phyloP scores from a whole-genome alignment of 2,329 filamentous ascomycete genomes.

The Phaeophleospora eucalypticola region DNA sequence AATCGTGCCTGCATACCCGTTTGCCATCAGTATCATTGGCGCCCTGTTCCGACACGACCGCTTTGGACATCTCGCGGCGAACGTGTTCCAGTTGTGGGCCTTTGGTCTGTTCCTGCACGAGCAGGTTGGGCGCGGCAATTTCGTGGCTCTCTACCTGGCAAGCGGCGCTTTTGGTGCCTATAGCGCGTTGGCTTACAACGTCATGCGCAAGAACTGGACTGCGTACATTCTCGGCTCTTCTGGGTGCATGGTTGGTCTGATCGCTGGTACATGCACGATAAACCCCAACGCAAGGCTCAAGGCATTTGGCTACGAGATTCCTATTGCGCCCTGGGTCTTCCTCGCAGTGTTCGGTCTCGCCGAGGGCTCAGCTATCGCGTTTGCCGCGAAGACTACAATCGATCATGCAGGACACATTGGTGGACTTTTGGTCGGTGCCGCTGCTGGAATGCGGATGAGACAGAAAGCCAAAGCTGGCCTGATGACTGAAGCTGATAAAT shows the following conservation, averaged over 20 bases:
- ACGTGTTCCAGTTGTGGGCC: slow-evolving; percentile 63
- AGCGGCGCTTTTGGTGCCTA: slow-evolving; percentile 58
- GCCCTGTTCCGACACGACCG: slow-evolving; percentile 67
- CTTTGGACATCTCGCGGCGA: slow-evolving; percentile 57
- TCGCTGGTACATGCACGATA: slow-evolving; percentile 54
- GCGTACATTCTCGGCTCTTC: slow-evolving; percentile 63
- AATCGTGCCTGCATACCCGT: slow-evolving; percentile 60
- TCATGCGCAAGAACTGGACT: slow-evolving; percentile 41
- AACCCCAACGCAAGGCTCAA: slow-evolving; percentile 25
- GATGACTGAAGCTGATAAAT: too few relatives aligned
- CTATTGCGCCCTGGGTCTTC: slow-evolving; percentile 35
- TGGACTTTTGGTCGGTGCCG: slow-evolving; percentile 23
- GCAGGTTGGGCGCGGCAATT: slow-evolving; percentile 64
- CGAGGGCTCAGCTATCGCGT: slow-evolving; percentile 22
- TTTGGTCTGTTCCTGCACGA: slow-evolving; percentile 66
- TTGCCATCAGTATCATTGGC: slow-evolving; percentile 58
- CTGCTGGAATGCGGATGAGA: slow-evolving; percentile 9
- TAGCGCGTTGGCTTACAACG: slow-evolving; percentile 50
- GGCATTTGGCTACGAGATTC: slow-evolving; percentile 30
- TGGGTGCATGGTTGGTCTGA: slow-evolving; percentile 59
- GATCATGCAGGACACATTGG: slow-evolving; percentile 37
- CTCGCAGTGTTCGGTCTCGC: slow-evolving; percentile 32
- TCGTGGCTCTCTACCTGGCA: slow-evolving; percentile 63
- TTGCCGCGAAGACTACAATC: slow-evolving; percentile 21
- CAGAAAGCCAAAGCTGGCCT: too few relatives aligned